Evolutionary conservation across 345 rosid genomes (phyloP).

Genomic region (Noccaea caerulescens): DNA sequence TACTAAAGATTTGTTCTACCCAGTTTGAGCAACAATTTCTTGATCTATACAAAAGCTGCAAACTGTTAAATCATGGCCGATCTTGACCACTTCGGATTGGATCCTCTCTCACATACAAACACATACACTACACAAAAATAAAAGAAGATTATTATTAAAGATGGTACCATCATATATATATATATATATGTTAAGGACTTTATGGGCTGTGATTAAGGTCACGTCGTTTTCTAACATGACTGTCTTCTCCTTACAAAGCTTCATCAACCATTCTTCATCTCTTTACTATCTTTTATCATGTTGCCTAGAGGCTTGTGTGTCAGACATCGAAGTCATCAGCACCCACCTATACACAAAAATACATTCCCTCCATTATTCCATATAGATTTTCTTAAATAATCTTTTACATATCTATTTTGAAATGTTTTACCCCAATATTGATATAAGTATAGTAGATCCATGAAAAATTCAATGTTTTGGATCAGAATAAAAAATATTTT

Average conservation of each 20-base stretch:
- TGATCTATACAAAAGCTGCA: constrained; percentile 48
- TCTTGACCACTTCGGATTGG: constrained; percentile 42
- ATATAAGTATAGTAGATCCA: neutral
- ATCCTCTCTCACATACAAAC: neutral
- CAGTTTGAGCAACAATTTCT: constrained; percentile 44
- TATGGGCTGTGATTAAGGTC: constrained; percentile 45
- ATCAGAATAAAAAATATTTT: neutral
- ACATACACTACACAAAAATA: constrained; percentile 22
- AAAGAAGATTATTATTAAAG: constrained; percentile 26
- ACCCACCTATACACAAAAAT: constrained; percentile 38
- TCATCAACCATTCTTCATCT: constrained; percentile 45
- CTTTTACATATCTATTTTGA: neutral
- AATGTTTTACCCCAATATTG: neutral
- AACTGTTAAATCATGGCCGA: constrained; percentile 44
- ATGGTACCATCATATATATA: constrained; percentile 33
- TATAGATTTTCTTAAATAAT: neutral
- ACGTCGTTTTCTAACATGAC: constrained; percentile 49
- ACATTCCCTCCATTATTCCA: constrained; percentile 8
- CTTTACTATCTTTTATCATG: constrained; percentile 44
- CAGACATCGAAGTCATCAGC: constrained; percentile 37
- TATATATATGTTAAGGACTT: constrained; percentile 34
- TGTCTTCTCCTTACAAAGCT: constrained; percentile 48
- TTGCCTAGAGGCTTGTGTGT: constrained; percentile 45
- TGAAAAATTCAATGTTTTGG: constrained; percentile 2
- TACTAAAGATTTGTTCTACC: constrained; percentile 42